phyloP scores from a whole-genome alignment of 805 yeast species.

The Candida suzukii region DNA sequence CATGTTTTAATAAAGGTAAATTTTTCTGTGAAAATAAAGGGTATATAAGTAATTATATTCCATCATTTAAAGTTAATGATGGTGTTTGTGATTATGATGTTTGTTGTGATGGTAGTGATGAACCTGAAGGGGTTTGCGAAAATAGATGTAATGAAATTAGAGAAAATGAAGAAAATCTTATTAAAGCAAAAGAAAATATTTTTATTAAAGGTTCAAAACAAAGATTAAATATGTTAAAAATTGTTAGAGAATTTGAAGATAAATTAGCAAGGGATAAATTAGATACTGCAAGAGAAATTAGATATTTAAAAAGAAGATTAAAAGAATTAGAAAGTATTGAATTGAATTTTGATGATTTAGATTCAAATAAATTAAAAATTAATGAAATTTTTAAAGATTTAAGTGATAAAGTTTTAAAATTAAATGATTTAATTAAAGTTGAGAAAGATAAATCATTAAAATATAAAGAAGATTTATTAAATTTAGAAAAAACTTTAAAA shows the following conservation, averaged over 20 bases:
- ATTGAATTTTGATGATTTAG: neutral
- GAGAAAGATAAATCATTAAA: neutral
- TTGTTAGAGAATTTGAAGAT: constrained; percentile 18
- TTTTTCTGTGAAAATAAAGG: constrained; percentile 82
- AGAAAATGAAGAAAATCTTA: constrained; percentile 23
- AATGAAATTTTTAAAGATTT: constrained; percentile 1
- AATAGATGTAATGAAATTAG: constrained; percentile 47
- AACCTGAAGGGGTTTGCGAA: constrained; percentile 45
- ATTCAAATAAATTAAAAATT: neutral
- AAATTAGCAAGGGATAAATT: constrained; percentile 11
- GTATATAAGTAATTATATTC: constrained; percentile 52
- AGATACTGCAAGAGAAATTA: constrained; percentile 2
- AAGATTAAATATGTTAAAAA: constrained; percentile 22
- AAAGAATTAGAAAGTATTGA: constrained; percentile 2
- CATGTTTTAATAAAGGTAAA: constrained; percentile 44
- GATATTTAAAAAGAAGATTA: constrained; percentile 23
- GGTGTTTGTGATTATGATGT: constrained; percentile 84
- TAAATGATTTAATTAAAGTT: neutral
- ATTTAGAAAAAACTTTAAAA: constrained; percentile 40
- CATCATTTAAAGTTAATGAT: constrained; percentile 68
- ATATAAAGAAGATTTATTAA: constrained; percentile 13
- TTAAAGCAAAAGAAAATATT: constrained; percentile 9
- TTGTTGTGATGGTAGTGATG: constrained; percentile 97
- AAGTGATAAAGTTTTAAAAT: constrained; percentile 1
- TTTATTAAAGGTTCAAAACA: constrained; percentile 28